These are phyloP conservation scores for Monosporozyma aerobia DNA, from an alignment of 805 yeast species.

Conservation along the genomic window DNA sequence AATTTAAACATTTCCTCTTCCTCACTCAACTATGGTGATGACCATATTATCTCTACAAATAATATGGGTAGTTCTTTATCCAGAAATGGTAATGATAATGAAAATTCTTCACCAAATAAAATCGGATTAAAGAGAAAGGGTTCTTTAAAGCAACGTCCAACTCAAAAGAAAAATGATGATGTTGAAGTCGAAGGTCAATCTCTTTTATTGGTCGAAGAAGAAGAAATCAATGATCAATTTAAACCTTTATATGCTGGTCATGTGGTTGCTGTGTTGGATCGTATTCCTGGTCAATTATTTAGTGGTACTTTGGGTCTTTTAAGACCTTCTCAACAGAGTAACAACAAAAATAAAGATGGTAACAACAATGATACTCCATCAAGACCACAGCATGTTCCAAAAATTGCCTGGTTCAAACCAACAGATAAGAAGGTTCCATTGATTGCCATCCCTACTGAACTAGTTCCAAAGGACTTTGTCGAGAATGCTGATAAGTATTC, in stretches of 20 bases:
- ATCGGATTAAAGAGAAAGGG: conserved; percentile 57
- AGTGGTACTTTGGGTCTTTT: conserved; percentile 89
- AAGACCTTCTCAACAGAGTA: conserved; percentile 91
- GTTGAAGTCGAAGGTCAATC: conserved; percentile 98
- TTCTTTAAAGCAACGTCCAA: conserved; percentile 87
- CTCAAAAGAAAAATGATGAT: conserved; percentile 95
- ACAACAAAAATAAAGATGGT: conserved; percentile 42
- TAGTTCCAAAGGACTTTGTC: conserved; percentile 92
- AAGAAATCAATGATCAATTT: conserved; percentile 84
- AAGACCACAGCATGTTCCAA: conserved; percentile 50
- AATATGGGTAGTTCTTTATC: conserved; percentile 6
- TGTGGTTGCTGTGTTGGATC: conserved; percentile 94
- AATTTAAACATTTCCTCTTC: not conserved
- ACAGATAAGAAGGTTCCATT: conserved; percentile 96
- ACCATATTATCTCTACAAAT: not conserved
- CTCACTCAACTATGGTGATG: not conserved
- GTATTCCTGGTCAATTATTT: conserved; percentile 93
- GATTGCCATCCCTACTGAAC: conserved; percentile 97
- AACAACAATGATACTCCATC: conserved; percentile 28
- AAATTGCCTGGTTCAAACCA: conserved; percentile 98
- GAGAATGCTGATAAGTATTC: conserved; percentile 81
- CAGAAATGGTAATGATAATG: conserved; percentile 20
- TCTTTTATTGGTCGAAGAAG: conserved; percentile 83
- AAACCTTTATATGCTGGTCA: conserved; percentile 97
- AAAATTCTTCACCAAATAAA: conserved; percentile 32